Evolutionary conservation across 139 green algal species (phyloP).

Genomic region (Chlamydomonas applanata): DNA sequence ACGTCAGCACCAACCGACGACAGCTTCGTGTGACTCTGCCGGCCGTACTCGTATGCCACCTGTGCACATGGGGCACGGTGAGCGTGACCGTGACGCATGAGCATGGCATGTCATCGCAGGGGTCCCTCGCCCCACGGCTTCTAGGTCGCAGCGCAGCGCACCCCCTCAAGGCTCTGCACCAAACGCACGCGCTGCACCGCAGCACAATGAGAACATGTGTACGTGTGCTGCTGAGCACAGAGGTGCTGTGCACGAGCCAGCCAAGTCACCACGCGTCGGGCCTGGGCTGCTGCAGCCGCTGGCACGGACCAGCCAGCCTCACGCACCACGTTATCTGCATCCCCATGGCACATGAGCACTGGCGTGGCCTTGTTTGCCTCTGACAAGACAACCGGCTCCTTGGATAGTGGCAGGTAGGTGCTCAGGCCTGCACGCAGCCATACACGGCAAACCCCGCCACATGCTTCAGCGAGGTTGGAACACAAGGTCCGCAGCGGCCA

Average conservation of each 20-base stretch:
- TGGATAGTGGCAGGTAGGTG: conserved; percentile 62
- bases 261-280: background rate
- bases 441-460: background rate
- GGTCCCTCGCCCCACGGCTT: no score
- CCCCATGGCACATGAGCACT: conserved; percentile 33
- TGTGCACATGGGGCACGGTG: conserved; percentile 6
- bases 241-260: background rate
- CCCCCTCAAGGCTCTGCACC: no score
- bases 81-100: background rate
- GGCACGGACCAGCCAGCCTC: background rate
- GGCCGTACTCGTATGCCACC: conserved; percentile 60
- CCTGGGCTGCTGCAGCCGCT: background rate
- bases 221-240: no score
- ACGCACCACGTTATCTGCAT: conserved; percentile 26
- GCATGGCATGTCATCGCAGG: no score
- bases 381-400: conserved; percentile 54
- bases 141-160: no score
- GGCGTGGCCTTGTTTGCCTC: conserved; percentile 52
- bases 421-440: conserved; percentile 56
- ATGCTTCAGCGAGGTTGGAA: background rate
- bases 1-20: conserved; percentile 41
- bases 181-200: no score
- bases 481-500: background rate
- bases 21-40: conserved; percentile 44
- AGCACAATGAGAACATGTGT: no score